Evolutionary conservation across 805 yeast genomes (phyloP).

Genomic region (Myxozyma sirexii): DNA sequence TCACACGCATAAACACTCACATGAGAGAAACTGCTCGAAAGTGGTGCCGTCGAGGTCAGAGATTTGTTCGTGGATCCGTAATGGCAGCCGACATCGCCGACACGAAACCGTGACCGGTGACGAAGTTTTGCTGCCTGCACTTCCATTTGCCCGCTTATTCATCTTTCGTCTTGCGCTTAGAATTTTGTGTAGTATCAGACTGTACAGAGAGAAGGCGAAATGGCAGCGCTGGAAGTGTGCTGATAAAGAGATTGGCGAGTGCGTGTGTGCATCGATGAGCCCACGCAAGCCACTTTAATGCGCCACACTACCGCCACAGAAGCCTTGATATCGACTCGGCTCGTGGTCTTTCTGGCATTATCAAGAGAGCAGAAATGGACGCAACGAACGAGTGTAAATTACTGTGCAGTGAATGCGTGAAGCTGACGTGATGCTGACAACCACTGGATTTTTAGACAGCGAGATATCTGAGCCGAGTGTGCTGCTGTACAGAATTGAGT

Average conservation of each 20-base stretch:
- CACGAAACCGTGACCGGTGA: constrained; percentile 9
- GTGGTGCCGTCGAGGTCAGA: constrained; percentile 13
- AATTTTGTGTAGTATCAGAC: no score
- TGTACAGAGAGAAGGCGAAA: background rate
- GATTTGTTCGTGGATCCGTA: constrained; percentile 28
- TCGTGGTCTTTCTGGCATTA: no score
- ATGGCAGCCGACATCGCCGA: constrained; percentile 34
- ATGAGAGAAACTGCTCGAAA: constrained; percentile 23
- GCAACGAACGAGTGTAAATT: no score
- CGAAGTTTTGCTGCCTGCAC: background rate
- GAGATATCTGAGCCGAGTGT: background rate
- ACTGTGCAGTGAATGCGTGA: no score
- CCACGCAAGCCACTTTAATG: no score
- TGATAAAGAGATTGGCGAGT: no score
- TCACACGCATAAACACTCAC: constrained; percentile 16
- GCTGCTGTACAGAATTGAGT: background rate
- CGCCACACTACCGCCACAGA: no score
- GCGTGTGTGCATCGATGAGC: no score
- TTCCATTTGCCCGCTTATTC: background rate
- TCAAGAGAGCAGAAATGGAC: no score
- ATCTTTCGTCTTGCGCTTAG: background rate
- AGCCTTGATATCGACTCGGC: no score
- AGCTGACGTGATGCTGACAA: no score
- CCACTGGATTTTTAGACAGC: background rate
- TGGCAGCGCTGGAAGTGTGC: no score